phyloP scores from a whole-genome alignment of 2,329 filamentous ascomycete genomes.

The Exophiala sideris region DNA sequence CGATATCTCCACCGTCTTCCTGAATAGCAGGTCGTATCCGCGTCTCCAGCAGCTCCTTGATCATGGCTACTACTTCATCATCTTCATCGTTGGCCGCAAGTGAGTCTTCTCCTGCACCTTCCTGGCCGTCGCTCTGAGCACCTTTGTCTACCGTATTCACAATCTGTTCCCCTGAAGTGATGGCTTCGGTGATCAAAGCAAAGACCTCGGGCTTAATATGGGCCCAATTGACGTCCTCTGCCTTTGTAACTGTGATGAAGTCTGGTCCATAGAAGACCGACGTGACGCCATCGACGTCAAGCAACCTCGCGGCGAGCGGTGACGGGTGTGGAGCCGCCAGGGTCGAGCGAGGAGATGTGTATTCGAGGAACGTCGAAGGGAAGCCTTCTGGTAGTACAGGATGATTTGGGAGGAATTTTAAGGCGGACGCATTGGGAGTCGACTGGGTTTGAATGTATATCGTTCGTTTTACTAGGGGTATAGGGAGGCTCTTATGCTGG shows the following conservation, averaged over 20 bases:
- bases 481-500: slow-evolving; percentile 36
- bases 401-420: slow-evolving; percentile 95
- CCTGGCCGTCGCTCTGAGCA: slow-evolving; percentile 48
- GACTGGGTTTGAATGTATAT: slow-evolving; percentile 98
- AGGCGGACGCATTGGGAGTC: slow-evolving; percentile 87
- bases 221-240: slow-evolving; percentile 82
- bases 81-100: slow-evolving; percentile 86
- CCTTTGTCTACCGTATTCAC: slow-evolving; percentile 68
- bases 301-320: slow-evolving; percentile 80
- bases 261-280: slow-evolving; percentile 91
- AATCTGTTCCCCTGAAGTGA: slow-evolving; percentile 77
- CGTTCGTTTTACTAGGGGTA: slow-evolving; percentile 54
- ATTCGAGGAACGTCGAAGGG: slow-evolving; percentile 79
- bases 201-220: slow-evolving; percentile 96
- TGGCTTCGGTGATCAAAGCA: slow-evolving; percentile 86
- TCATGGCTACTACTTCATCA: slow-evolving; percentile 93
- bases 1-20: slow-evolving; percentile 96
- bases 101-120: slow-evolving; percentile 59
- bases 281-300: slow-evolving; percentile 92
- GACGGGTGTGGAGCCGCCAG: slow-evolving; percentile 86
- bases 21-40: slow-evolving; percentile 93
- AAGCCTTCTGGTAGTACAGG: slow-evolving; percentile 73
- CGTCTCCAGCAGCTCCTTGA: slow-evolving; percentile 95
- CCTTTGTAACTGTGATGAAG: slow-evolving; percentile 96
- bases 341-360: slow-evolving; percentile 82